These are phyloP conservation scores for Diplocarpon rosae DNA, from an alignment of 2,329 filamentous ascomycete species.

Conservation along the genomic window DNA sequence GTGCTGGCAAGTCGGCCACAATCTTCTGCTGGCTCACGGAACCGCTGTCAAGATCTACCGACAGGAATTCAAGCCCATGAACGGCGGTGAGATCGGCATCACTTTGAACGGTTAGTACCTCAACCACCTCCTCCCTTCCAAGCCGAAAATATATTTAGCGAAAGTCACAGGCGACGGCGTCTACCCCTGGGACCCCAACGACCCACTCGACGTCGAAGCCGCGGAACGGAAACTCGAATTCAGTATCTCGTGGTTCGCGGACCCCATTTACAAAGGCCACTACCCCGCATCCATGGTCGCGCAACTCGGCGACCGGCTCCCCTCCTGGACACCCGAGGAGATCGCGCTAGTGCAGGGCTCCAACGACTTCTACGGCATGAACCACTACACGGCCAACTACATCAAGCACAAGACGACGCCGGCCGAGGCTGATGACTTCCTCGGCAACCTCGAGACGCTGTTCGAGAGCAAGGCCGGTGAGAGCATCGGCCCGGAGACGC, in stretches of 20 bases:
- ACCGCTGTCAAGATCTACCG: constrained; percentile 73
- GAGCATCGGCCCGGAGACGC: constrained; percentile 69
- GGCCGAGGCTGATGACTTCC: constrained; percentile 53
- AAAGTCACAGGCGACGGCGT: constrained; percentile 54
- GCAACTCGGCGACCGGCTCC: constrained; percentile 69
- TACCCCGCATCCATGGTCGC: constrained; percentile 76
- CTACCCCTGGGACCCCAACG: constrained; percentile 71
- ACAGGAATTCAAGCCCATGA: constrained; percentile 63
- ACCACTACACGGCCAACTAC: constrained; percentile 86
- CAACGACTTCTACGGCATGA: constrained; percentile 93
- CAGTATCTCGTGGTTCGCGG: constrained; percentile 77
- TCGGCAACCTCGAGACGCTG: constrained; percentile 64
- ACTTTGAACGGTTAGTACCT: constrained; percentile 57
- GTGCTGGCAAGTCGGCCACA: constrained; percentile 76
- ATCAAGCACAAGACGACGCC: constrained; percentile 59
- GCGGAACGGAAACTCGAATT: constrained; percentile 77
- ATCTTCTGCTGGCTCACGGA: constrained; percentile 68
- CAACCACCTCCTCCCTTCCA: constrained; percentile 20
- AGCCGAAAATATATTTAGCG: neutral
- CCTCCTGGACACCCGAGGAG: constrained; percentile 64
- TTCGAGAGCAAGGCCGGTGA: constrained; percentile 62
- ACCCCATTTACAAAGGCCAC: constrained; percentile 74
- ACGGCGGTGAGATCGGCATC: constrained; percentile 73
- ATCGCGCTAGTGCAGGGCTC: constrained; percentile 65
- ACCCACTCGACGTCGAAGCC: constrained; percentile 65